Evolutionary conservation across 768 basidiomycete species (phyloP), one percentile per base, ranked within the genome.

Genomic region (Lentinula aciculospora): DNA sequence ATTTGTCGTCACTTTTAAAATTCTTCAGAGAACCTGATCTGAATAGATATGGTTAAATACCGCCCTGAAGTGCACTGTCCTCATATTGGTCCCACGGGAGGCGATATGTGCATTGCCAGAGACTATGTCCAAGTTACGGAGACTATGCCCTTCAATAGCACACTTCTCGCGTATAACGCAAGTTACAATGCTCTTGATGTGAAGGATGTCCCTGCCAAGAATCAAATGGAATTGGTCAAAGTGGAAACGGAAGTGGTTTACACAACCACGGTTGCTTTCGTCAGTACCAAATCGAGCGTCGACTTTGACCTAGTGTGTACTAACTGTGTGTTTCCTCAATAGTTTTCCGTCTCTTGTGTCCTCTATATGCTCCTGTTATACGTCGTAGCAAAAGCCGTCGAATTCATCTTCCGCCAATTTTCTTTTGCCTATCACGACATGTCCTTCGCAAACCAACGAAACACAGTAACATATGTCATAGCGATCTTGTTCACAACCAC

Each of bases 41-140:
- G 15, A 13, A 36, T 17, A 55, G 51, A 60, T 25, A 60, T 60
- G 55, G 55, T 60, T 3, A 49, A 57, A 25, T 48, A 45, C 9
- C 34, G 55, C 4, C 59, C 59, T 4, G 59, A 57, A 27, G 55
- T 60, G 15, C 55, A 60, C 46, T 60, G 59, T 21, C 45, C 59
- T 36, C 59, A 60, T 23, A 56, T 60, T 49, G 59, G 59, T 9
- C 59, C 59, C 27, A 34, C 54, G 13, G 47, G 59, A 23, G 59
- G 59, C 10, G 59, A 57, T 19, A 60, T 60, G 59, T 60, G 59
- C 40, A 44, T 54, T 49, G n/a, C 29, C 39, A 29, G 56, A 13
- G 34, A 57, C n/a, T 57, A 57, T 32, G 47, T 32, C 10, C 31
- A 57, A 15, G 17, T 57, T 12, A 49, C 47, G n/a, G 29, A 47